Base-by-base conservation (phyloP, 352 stramenopile species). In the Halophytophthora polymorphica region DNA sequence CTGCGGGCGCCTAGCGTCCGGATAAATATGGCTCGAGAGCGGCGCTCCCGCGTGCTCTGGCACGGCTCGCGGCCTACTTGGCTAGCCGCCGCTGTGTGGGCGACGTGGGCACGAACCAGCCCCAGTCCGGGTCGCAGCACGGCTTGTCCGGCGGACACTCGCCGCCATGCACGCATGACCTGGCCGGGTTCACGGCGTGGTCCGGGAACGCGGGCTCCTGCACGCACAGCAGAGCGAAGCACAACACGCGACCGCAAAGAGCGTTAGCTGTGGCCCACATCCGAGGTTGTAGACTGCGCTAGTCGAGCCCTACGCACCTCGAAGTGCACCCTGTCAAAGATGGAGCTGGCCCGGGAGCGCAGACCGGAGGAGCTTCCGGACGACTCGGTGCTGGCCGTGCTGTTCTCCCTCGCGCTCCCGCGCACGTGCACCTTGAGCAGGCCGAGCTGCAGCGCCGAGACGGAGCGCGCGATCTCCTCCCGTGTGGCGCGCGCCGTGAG, bases 61-160 rank as follows among this genome's bases (percentile, higher is more conserved):
- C n/a, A n/a, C n/a, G n/a, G n/a, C n/a, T n/a, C n/a, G n/a, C n/a
- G n/a, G n/a, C n/a, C n/a, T n/a, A n/a, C n/a, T n/a, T n/a, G n/a
- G n/a, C n/a, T n/a, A n/a, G n/a, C n/a, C n/a, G n/a, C n/a, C 19
- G 31, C 19, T 53, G 37, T 45, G 39, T 62, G 28, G 66, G 56
- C 2, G 63, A 69, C 25, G 67, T 74, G 15, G 69, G 68, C 7
- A 45, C 73, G 48, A 86, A 90, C 75, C 76, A 88, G 7, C 80
- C 80, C 80, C 80, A 90, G 19, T 73, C 75, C 0, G 69, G 65
- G 35, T 85, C 71, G 22, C 68, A 77, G 52, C 73, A 87, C 17
- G 58, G 34, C 14, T 65, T 51, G 43, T 55, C 64, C 2, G 59
- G 40, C 23, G 64, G 64, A 38, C 64, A 73, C 42, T 69, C 45